Conservation (phyloP, 2,329 filamentous ascomycete species). For the Pseudofabraea citricarpa region DNA sequence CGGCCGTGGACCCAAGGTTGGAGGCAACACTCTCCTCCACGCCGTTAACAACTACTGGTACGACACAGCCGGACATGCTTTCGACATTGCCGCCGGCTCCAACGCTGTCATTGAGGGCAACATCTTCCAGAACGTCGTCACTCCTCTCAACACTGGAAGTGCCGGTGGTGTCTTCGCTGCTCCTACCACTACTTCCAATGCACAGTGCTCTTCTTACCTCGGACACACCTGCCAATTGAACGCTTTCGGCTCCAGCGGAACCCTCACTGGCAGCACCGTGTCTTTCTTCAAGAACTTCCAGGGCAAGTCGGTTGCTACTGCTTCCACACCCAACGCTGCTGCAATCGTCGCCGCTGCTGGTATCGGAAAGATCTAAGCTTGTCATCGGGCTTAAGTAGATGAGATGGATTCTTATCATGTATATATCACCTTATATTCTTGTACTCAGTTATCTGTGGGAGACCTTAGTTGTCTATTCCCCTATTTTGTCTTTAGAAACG, state of each 20-base stretch:
- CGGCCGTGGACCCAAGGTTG: constrained; percentile 39
- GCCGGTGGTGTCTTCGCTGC: constrained; percentile 15
- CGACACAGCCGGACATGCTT: constrained; percentile 37
- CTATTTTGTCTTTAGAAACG: neutral
- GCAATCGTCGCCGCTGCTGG: constrained; percentile 26
- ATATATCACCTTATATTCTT: neutral
- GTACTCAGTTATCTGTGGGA: neutral
- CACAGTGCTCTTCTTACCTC: constrained; percentile 12
- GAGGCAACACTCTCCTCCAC: constrained; percentile 32
- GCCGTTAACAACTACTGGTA: constrained; percentile 40
- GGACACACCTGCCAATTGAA: constrained; percentile 16
- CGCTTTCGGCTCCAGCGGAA: constrained; percentile 20
- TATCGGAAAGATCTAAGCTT: constrained; percentile 16
- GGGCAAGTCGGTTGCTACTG: constrained; percentile 25
- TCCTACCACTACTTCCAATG: constrained; percentile 13
- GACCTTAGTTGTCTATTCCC: neutral
- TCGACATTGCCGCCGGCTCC: constrained; percentile 31
- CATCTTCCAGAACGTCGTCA: constrained; percentile 36
- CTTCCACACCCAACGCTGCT: constrained; percentile 23
- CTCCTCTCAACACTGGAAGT: constrained; percentile 18
- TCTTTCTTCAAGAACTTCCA: constrained; percentile 26
- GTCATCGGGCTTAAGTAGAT: neutral
- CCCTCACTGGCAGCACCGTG: constrained; percentile 22
- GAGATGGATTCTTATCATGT: neutral
- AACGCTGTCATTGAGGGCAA: constrained; percentile 39